Evolutionary conservation across 2,329 filamentous ascomycete genomes (phyloP).

Genomic region (Passalora sequoiae): DNA sequence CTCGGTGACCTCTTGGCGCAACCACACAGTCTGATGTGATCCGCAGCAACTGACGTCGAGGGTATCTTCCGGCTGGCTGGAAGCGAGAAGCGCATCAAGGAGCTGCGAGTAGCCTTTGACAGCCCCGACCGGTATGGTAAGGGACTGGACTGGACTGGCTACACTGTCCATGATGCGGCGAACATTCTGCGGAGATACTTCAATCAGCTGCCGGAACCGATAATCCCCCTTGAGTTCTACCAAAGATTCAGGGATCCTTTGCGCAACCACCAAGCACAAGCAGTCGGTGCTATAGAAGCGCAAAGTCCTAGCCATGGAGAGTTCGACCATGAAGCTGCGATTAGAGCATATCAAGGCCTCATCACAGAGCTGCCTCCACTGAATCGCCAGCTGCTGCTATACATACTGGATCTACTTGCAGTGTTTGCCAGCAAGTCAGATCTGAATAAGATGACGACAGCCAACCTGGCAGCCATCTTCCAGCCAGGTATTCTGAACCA

Average conservation of each 20-base stretch:
- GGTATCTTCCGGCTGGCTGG: conserved; percentile 95
- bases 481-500: conserved; percentile 95
- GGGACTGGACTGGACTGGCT: conserved; percentile 92
- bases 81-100: conserved; percentile 97
- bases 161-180: conserved; percentile 96
- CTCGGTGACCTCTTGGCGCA: conserved; percentile 13
- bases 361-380: conserved; percentile 90
- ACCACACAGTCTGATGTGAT: conserved; percentile 15
- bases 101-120: conserved; percentile 85
- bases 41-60: conserved; percentile 80
- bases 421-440: conserved; percentile 97
- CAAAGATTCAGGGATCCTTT: conserved; percentile 84
- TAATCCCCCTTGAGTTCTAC: conserved; percentile 91
- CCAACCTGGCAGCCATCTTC: conserved; percentile 93
- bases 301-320: conserved; percentile 65
- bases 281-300: conserved; percentile 60
- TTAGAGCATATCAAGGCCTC: conserved; percentile 75
- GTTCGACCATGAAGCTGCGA: conserved; percentile 70
- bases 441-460: conserved; percentile 92
- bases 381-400: conserved; percentile 88
- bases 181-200: conserved; percentile 94
- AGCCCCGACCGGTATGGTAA: conserved; percentile 95
- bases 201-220: conserved; percentile 92
- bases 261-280: conserved; percentile 62
- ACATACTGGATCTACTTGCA: conserved; percentile 90